phyloP scores from a whole-genome alignment of 1,284 basidiomycete species.

The Abortiporus biennis region DNA sequence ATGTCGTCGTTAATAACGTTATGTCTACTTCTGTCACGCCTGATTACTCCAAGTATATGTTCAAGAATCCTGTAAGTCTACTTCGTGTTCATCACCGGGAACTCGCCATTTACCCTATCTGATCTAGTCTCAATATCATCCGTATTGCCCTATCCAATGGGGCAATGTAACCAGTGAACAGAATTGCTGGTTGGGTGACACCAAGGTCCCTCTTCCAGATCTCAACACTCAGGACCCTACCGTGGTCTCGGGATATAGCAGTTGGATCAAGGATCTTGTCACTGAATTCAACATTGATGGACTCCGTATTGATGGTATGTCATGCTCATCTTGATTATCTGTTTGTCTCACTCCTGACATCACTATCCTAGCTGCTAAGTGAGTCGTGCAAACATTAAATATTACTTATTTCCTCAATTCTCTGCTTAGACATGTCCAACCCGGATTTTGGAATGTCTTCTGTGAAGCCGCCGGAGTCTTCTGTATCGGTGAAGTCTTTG shows the following conservation, averaged over 20 bases:
- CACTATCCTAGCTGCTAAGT: slow-evolving; percentile 38
- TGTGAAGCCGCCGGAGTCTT: slow-evolving; percentile 72
- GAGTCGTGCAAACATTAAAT: slow-evolving; percentile 6
- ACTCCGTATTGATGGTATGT: slow-evolving; percentile 66
- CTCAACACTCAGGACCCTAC: slow-evolving; percentile 62
- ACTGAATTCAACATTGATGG: slow-evolving; percentile 63
- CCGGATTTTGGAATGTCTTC: slow-evolving; percentile 68
- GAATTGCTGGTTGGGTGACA: slow-evolving; percentile 73
- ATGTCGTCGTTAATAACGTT: slow-evolving; percentile 75
- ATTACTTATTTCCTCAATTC: not conserved
- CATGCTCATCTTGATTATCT: not conserved
- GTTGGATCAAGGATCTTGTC: slow-evolving; percentile 62
- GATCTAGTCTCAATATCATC: slow-evolving; percentile 52
- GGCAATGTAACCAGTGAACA: slow-evolving; percentile 61
- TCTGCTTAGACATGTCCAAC: slow-evolving; percentile 50
- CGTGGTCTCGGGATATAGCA: slow-evolving; percentile 52
- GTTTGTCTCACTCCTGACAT: not conserved
- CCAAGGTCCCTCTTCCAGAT: slow-evolving; percentile 64
- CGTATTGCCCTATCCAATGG: slow-evolving; percentile 65
- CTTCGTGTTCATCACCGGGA: slow-evolving; percentile 5
- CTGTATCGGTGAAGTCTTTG: slow-evolving; percentile 82
- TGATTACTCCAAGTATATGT: slow-evolving; percentile 56
- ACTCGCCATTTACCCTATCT: not conserved
- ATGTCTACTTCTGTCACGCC: slow-evolving; percentile 53
- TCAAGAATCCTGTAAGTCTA: slow-evolving; percentile 45